Evolutionary conservation across 2,329 filamentous ascomycete species (phyloP), one percentile per base, ranked within the genome.

Genomic region (Claviceps maximensis): DNA sequence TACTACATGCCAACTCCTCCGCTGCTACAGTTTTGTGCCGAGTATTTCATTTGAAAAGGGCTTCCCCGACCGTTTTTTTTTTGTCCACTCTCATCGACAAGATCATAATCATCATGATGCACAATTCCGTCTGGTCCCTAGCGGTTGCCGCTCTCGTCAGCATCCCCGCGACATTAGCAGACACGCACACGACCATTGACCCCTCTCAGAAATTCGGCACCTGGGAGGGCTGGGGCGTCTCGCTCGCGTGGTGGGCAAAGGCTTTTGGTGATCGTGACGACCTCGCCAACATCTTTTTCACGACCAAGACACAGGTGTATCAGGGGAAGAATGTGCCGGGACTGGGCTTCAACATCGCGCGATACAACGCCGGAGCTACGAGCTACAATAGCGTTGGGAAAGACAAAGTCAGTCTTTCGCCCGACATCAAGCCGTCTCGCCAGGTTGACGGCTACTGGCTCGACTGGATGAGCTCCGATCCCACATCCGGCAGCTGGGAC

Each of bases 161-260:
- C 21, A 31, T 53, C 23, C 38, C 51, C 19, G 17, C 17, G 15
- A 46, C 40, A 23, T 17, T 19, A 15, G 51, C 51, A 36, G 25
- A 44, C 15, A 21, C 33, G 0, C 6, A 21, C 7, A 21, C 19
- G 10, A 15, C 19, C 29, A 51, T 55, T 25, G 49, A 53, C 29
- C 33, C 54, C 4, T 44, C 31, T n/a, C 50, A 65, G 17, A 67
- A 67, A 56, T 69, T 63, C 55, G 71, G 70, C 19, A 67, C 59
- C 0, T 73, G 71, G 71, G 69, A 73, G 51, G 71, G 71, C 49
- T 73, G 69, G 69, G 70, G 70, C 13, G 67, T 66, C 0, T 71
- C 68, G 13, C 62, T 73, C 1, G 69, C 70, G 9, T 73, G 71
- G 71, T 73, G 71, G 71, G 71, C 68, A 1, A 63, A 61, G 33